A percentile compares a stretch with the other conserved stretches of the same genome.
Evolutionary conservation across 1,139 yeast species (phyloP).

Genomic region (Kodamaea fungicola): DNA sequence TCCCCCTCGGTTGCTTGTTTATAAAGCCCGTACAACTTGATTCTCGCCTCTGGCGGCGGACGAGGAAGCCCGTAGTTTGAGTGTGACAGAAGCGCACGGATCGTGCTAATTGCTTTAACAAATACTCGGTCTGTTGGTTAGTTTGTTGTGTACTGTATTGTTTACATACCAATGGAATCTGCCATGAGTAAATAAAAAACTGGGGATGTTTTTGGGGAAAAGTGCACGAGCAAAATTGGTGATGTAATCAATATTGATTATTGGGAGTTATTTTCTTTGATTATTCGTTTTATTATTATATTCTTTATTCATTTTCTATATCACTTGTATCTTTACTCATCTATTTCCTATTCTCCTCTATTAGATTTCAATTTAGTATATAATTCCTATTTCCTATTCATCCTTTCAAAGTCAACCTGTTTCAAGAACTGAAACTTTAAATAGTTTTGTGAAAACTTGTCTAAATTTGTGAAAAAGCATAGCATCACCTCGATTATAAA

Average conservation of each 20-base stretch:
- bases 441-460: too few species aligned
- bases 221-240: neutral
- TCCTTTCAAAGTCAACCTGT: too few species aligned
- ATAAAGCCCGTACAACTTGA: slow-evolving; percentile 73
- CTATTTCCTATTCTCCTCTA: too few species aligned
- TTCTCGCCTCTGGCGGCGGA: slow-evolving; percentile 74
- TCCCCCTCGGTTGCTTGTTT: slow-evolving; percentile 90
- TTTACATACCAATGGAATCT: slow-evolving; percentile 45
- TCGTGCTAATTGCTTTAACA: slow-evolving; percentile 76
- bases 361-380: too few species aligned
- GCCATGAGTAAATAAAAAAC: slow-evolving; percentile 23
- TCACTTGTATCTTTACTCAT: too few species aligned
- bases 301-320: too few species aligned
- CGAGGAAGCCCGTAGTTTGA: slow-evolving; percentile 71
- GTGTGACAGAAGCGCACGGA: slow-evolving; percentile 66
- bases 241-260: neutral
- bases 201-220: neutral
- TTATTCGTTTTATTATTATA: too few species aligned
- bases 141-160: slow-evolving; percentile 7
- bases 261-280: too few species aligned
- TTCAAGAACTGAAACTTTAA: too few species aligned
- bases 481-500: too few species aligned
- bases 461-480: too few species aligned
- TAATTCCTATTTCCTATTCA: too few species aligned
- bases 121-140: slow-evolving; percentile 62